These are phyloP conservation scores for Phalaenopsis hybrid DNA, from an alignment of 116 monocot species.

Conservation along the genomic window DNA sequence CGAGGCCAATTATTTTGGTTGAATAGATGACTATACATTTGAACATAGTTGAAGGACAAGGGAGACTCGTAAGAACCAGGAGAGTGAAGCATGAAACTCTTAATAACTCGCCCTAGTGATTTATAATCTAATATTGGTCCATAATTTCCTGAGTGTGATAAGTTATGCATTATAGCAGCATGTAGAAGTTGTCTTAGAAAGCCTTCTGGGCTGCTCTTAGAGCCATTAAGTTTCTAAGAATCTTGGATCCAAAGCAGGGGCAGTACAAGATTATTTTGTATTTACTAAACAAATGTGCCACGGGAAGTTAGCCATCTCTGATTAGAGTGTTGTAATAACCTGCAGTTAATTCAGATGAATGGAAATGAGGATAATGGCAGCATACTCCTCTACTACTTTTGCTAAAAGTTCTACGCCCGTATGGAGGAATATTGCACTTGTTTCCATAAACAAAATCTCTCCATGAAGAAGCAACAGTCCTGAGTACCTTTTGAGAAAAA, in stretches of 20 bases:
- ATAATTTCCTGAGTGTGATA: conserved; percentile 50
- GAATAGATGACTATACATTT: conserved; percentile 55
- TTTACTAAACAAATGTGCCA: conserved; percentile 44
- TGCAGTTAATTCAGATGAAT: conserved; percentile 71
- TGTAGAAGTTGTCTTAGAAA: conserved; percentile 44
- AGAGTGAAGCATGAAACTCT: conserved; percentile 41
- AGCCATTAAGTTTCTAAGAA: conserved; percentile 21
- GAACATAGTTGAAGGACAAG: conserved; percentile 67
- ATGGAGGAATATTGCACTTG: conserved; percentile 42
- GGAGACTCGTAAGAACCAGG: conserved; percentile 19
- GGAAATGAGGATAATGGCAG: conserved; percentile 53
- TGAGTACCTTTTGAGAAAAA: conserved; percentile 79
- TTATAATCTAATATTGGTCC: conserved; percentile 44
- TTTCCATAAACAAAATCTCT: conserved; percentile 46
- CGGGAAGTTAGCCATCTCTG: conserved; percentile 61
- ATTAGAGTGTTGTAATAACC: conserved; percentile 64
- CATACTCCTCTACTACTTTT: conserved; percentile 54
- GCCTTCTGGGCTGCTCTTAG: conserved; percentile 66
- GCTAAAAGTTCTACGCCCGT: conserved; percentile 50
- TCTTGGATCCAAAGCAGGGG: conserved; percentile 52
- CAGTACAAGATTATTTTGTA: conserved; percentile 56
- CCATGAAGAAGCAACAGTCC: conserved; percentile 64
- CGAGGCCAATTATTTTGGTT: conserved; percentile 55
- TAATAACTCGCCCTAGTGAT: conserved; percentile 47
- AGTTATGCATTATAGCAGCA: conserved; percentile 60